phyloP scores from a whole-genome alignment of 2,329 filamentous ascomycete genomes.

The Fusarium napiforme region DNA sequence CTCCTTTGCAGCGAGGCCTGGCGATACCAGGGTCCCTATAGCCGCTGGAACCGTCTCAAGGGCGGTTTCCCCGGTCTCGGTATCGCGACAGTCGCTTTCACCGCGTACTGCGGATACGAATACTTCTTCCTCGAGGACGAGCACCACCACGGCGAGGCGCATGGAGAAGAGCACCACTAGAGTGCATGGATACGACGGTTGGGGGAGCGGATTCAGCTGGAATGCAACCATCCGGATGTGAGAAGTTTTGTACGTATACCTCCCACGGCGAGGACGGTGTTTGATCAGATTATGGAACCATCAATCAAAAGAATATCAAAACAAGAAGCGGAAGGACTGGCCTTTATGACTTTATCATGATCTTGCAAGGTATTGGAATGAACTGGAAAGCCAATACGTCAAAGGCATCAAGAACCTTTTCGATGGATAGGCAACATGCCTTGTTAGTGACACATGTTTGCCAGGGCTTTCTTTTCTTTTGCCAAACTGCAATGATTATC shows the following conservation, averaged over 20 bases:
- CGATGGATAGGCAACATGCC: not conserved
- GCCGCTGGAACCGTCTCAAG: conserved; percentile 89
- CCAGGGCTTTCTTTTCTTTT: no score
- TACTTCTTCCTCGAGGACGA: conserved; percentile 84
- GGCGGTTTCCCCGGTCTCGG: conserved; percentile 88
- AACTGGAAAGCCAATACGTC: not conserved
- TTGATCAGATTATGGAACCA: conserved; percentile 33
- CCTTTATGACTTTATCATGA: not conserved
- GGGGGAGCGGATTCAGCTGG: conserved; percentile 17
- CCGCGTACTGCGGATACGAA: conserved; percentile 89
- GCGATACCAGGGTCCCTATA: conserved; percentile 92
- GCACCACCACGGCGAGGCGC: conserved; percentile 67
- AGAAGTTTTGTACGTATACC: conserved; percentile 43
- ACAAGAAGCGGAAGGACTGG: not conserved
- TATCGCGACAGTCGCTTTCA: conserved; percentile 91
- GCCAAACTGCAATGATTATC: not conserved
- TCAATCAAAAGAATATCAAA: conserved; percentile 35
- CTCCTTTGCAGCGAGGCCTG: conserved; percentile 79
- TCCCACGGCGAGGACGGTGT: conserved; percentile 26
- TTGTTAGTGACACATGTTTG: not conserved
- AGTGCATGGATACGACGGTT: conserved; percentile 24
- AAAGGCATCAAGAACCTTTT: not conserved
- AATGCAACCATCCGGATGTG: conserved; percentile 17
- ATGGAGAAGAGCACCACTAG: conserved; percentile 67
- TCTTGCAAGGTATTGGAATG: not conserved